Percentiles rank a stretch among this genome's conserved stretches.
Conservation (phyloP, 1,284 basidiomycete species). For the Fomitopsis palustris region DNA sequence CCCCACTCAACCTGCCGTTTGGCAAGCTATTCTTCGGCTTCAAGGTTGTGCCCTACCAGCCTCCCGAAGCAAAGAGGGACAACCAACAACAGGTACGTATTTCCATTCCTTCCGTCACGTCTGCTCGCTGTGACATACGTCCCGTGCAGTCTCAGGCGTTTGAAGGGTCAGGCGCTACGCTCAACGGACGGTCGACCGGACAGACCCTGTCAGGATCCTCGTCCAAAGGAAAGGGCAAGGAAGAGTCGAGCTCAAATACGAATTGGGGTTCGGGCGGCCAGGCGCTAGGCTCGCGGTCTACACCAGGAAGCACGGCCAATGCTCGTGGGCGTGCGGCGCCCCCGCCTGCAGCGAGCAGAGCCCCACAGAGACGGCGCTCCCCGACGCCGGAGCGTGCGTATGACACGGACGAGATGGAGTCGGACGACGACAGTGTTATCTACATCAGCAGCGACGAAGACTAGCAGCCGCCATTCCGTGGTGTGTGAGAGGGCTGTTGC, state of each 20-base stretch:
- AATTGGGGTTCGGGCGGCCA: slow-evolving; percentile 57
- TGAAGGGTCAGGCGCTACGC: slow-evolving; percentile 90
- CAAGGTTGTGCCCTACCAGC: slow-evolving; percentile 69
- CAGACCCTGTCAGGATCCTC: slow-evolving; percentile 15
- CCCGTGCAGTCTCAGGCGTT: slow-evolving; percentile 51
- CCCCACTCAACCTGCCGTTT: slow-evolving; percentile 85
- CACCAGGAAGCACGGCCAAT: neutral
- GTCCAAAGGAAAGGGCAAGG: slow-evolving; percentile 56
- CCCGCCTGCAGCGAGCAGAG: slow-evolving; percentile 22
- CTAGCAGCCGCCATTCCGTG: slow-evolving; percentile 23
- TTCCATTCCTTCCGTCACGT: neutral
- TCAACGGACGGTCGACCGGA: slow-evolving; percentile 45
- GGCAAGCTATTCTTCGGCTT: slow-evolving; percentile 96
- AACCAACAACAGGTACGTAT: slow-evolving; percentile 15
- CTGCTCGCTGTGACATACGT: slow-evolving; percentile 1
- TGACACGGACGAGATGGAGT: slow-evolving; percentile 66
- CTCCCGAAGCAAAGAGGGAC: slow-evolving; percentile 36
- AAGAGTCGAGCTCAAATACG: slow-evolving; percentile 28
- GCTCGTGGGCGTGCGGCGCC: neutral
- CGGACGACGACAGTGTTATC: slow-evolving; percentile 65
- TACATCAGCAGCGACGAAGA: slow-evolving; percentile 77
- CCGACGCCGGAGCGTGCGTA: slow-evolving; percentile 44
- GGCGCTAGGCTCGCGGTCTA: slow-evolving; percentile 41
- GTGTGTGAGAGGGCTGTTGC: neutral
- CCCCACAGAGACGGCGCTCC: slow-evolving; percentile 43